Base-by-base conservation (phyloP, 148 eudicot genomes). In the Rhododendron molle region DNA sequence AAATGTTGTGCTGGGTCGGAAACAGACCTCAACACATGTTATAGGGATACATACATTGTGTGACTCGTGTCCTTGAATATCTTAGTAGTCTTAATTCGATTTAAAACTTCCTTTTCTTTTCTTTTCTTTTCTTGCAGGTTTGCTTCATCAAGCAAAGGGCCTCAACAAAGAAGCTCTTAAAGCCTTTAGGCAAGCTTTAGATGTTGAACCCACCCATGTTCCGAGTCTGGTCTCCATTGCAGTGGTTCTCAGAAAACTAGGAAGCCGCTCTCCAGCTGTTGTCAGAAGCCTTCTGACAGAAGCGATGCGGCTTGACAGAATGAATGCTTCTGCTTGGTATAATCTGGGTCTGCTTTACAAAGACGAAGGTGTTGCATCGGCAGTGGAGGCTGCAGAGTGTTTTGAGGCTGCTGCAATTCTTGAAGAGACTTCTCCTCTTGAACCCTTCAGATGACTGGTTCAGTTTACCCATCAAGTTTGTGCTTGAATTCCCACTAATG, bases 201-300 rank as follows among this genome's bases (percentile, higher is more conserved):
- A 82, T 73, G 86, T 92, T 13, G 95, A 97, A 73, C 94, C 96
- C 0, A 77, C 86, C 15, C 94, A 95, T 72, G 94, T 89, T 84
- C 94, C 93, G 2, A 95, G 98, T 82, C 91, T 97, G 84, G 89
- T 97, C 89, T 93, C 95, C 46, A 88, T 89, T 65, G 95, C 98
- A 3, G 83, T 85, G 88, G 84, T 89, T 85, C 92, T 94, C 54
- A 92, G 89, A 78, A 88, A 52, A 52, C 89, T 88, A 3, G 91
- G 92, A 28, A 83, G 84, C 87, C 85, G 86, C 76, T 86, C 90
- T 52, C 80, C 74, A 3, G 71, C 91, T 14, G 83, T 91, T 60
- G 85, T 84, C 83, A 92, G 90, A 87, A 93, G 95, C 88, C 90
- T 92, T 78, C 88, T 96, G 86, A 91, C 89, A 87, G 92, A 93